Evolutionary conservation across 2,329 filamentous ascomycete species (phyloP).

Genomic region (Amphichorda felina): DNA sequence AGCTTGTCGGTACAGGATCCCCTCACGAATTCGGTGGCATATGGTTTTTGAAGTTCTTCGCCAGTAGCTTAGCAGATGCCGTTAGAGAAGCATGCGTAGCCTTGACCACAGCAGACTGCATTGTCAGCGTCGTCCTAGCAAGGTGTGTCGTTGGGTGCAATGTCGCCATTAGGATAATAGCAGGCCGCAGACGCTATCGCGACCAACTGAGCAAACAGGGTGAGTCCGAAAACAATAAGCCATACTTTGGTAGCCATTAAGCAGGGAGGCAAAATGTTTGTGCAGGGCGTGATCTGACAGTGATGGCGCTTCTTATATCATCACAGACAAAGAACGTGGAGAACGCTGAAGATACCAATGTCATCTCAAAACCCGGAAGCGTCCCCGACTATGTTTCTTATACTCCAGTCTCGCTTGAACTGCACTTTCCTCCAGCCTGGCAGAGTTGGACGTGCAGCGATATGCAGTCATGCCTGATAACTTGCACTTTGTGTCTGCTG

Average conservation of each 20-base stretch:
- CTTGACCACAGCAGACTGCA: constrained; percentile 21
- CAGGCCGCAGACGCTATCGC: constrained; percentile 7
- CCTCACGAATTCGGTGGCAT: constrained; percentile 13
- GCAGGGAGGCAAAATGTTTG: no score
- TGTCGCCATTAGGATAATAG: constrained; percentile 17
- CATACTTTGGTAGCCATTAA: no score
- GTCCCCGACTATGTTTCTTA: no score
- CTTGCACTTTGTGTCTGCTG: no score
- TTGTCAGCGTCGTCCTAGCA: constrained; percentile 13
- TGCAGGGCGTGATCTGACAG: not conserved
- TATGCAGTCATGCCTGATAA: no score
- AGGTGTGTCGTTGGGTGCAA: constrained; percentile 15
- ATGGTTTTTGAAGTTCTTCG: constrained; percentile 9
- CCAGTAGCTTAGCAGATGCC: constrained; percentile 18
- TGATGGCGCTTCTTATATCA: not conserved
- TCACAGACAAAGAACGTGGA: not conserved
- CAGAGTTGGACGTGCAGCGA: no score
- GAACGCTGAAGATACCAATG: not conserved
- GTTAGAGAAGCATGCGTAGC: constrained; percentile 22
- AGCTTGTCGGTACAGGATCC: constrained; percentile 20
- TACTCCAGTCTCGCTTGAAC: no score
- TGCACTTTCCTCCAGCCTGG: no score
- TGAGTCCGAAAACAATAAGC: not conserved
- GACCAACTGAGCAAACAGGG: not conserved
- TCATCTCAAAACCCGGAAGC: not conserved